Evolutionary conservation across 495 filamentous ascomycete species (phyloP).

Genomic region (Baudoinia panamericana): DNA sequence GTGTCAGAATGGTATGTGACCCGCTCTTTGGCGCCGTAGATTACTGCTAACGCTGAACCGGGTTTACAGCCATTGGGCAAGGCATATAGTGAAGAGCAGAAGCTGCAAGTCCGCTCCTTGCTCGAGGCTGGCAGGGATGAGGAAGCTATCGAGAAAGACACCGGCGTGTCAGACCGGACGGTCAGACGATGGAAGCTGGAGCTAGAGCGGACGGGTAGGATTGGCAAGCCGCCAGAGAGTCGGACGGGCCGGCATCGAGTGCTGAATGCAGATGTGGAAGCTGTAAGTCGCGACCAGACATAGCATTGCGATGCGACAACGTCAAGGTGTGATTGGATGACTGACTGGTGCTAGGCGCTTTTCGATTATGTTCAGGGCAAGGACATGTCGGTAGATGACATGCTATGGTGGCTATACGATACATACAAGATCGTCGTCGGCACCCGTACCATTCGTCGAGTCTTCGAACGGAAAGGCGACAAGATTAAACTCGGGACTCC

Average conservation of each 20-base stretch:
- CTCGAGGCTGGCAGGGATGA: conserved; percentile 16
- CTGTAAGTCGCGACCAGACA: conserved; percentile 5
- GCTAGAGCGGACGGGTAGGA: conserved; percentile 19
- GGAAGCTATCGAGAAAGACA: conserved; percentile 18
- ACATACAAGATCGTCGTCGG: conserved; percentile 19
- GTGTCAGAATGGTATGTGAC: too few relatives aligned
- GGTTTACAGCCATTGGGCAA: conserved; percentile 8
- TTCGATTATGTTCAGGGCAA: conserved; percentile 14
- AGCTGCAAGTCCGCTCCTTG: conserved; percentile 5
- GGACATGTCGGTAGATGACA: conserved; percentile 18
- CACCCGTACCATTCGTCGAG: conserved; percentile 16
- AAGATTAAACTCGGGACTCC: conserved; percentile 2
- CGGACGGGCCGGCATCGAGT: conserved; percentile 18
- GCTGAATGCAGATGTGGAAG: conserved; percentile 15
- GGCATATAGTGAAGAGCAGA: conserved; percentile 13
- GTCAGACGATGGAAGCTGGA: conserved; percentile 19
- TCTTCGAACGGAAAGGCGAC: conserved; percentile 17
- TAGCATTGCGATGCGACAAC: not conserved
- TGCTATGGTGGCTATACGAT: conserved; percentile 22
- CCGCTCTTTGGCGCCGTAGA: too few relatives aligned
- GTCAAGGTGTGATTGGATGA: not conserved
- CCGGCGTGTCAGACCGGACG: conserved; percentile 17
- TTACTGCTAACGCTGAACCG: too few relatives aligned
- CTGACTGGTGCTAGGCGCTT: conserved; percentile 5
- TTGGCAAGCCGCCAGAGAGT: conserved; percentile 20